Percentiles rank a stretch among this genome's conserved stretches.
These are phyloP conservation scores for Mallotus japonicus DNA, from an alignment of 441 rosid genomes.

Conservation along the genomic window DNA sequence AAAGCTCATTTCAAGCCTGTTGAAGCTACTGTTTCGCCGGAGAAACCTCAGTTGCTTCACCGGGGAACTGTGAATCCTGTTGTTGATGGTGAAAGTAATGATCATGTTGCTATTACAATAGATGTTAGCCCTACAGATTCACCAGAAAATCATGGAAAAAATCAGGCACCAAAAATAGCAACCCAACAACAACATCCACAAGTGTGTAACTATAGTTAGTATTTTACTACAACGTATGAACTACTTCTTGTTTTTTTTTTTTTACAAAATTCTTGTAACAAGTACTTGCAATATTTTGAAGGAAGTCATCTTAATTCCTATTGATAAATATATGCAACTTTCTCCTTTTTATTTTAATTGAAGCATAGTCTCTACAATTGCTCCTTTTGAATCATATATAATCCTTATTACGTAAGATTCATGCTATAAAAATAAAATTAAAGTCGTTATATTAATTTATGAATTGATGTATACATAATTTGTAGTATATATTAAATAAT, in stretches of 20 bases:
- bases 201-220: slow-evolving; percentile 29
- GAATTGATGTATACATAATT: no score
- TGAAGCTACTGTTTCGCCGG: slow-evolving; percentile 25
- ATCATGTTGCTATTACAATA: slow-evolving; percentile 38
- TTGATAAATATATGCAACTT: neutral
- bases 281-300: neutral
- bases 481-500: no score
- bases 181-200: slow-evolving; percentile 5
- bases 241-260: neutral
- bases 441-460: no score
- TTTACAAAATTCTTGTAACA: neutral
- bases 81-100: slow-evolving; percentile 28
- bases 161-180: slow-evolving; percentile 19
- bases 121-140: slow-evolving; percentile 26
- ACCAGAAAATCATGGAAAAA: slow-evolving; percentile 25
- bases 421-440: no score
- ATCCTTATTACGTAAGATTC: no score
- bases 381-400: no score
- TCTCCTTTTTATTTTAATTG: no score
- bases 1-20: slow-evolving; percentile 34
- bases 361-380: no score
- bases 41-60: slow-evolving; percentile 44
- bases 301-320: neutral
- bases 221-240: neutral
- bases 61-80: slow-evolving; percentile 53